These are phyloP conservation scores for Suillus luteus DNA, from an alignment of 768 basidiomycete genomes.

Conservation along the genomic window DNA sequence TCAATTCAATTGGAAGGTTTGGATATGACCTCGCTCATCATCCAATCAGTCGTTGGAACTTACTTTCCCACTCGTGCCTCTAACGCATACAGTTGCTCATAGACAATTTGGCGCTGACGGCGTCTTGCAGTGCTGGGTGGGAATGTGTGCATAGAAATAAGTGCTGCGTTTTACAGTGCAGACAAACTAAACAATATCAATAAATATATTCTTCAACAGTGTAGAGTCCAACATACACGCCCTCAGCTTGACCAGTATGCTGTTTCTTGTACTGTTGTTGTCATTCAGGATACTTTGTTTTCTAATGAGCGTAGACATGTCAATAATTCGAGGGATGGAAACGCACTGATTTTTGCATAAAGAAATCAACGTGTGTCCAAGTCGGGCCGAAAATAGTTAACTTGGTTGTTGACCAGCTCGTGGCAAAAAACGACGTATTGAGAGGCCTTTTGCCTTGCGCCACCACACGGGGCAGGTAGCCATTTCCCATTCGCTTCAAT, in stretches of 20 bases:
- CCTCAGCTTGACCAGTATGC: background rate
- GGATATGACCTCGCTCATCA: background rate
- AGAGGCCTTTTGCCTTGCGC: constrained; percentile 6
- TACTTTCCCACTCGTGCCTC: background rate
- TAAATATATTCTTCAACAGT: background rate
- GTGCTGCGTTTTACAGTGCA: background rate
- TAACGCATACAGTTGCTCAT: background rate
- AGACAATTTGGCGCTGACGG: background rate
- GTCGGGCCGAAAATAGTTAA: constrained; percentile 2
- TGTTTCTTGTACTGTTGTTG: background rate
- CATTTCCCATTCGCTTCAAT: constrained; percentile 6
- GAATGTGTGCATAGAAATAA: constrained; percentile 6
- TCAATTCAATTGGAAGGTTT: background rate
- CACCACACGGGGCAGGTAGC: background rate
- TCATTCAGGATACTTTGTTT: background rate
- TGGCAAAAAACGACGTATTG: constrained; percentile 9
- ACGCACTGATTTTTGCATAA: background rate
- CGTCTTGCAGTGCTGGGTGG: background rate
- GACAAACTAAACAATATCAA: background rate
- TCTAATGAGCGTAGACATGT: constrained; percentile 1
- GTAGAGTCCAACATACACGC: background rate
- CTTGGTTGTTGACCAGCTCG: constrained; percentile 3
- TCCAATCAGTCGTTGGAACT: background rate
- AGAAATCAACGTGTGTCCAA: background rate
- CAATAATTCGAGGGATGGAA: background rate